These are phyloP conservation scores for Geotrichum cucujoidarum DNA, from an alignment of 1,139 yeast species.

Conservation along the genomic window DNA sequence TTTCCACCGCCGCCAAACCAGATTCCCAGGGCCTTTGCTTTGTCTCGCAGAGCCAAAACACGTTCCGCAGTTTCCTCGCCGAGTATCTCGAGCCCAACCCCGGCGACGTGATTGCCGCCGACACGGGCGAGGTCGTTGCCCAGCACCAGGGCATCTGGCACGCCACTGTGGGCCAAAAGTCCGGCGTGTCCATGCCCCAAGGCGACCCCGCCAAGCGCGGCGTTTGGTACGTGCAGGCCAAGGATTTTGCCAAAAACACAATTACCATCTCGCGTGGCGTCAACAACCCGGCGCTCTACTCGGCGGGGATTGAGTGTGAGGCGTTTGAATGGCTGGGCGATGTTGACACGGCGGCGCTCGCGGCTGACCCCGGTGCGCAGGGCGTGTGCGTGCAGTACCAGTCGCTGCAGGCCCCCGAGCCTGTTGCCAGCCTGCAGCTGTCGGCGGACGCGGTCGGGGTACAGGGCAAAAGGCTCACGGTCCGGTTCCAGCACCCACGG, in stretches of 20 bases:
- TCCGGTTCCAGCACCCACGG: constrained; percentile 43
- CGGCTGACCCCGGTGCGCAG: constrained; percentile 22
- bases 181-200: constrained; percentile 80
- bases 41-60: constrained; percentile 63
- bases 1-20: constrained; percentile 70
- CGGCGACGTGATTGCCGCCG: constrained; percentile 68
- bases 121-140: constrained; percentile 66
- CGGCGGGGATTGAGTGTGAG: constrained; percentile 41
- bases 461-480: too few relatives aligned
- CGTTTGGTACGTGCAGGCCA: constrained; percentile 80
- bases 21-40: constrained; percentile 96
- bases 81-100: constrained; percentile 70
- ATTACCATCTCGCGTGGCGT: constrained; percentile 72
- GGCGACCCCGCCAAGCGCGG: constrained; percentile 73
- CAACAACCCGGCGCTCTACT: constrained; percentile 56
- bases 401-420: constrained; percentile 58
- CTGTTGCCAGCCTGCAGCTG: constrained; percentile 29
- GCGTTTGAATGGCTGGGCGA: constrained; percentile 51
- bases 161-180: constrained; percentile 86
- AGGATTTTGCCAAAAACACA: constrained; percentile 58
- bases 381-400: constrained; percentile 55
- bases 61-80: constrained; percentile 67
- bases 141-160: constrained; percentile 84
- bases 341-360: constrained; percentile 20
- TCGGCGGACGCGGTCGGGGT: constrained; percentile 4